Evolutionary conservation across 2,329 filamentous ascomycete species (phyloP), one percentile per base, ranked within the genome.

Genomic region (Coleophoma cylindrospora): DNA sequence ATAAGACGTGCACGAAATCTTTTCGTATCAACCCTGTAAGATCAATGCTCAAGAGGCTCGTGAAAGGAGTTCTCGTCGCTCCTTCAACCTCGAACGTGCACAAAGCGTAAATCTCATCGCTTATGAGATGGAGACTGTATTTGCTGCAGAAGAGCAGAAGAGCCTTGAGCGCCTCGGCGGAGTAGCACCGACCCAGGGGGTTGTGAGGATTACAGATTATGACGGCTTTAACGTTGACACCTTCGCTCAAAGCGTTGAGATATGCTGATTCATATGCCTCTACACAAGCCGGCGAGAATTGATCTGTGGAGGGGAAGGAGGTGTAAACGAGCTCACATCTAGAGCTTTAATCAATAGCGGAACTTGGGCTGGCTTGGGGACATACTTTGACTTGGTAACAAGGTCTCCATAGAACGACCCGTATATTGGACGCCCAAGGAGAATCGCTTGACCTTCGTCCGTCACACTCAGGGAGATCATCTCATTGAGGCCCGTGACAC

Each of bases 91-190:
- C 59, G 55, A 66, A 77, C 0, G 71, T 62, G 0, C 72, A 73
- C 14, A 74, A 57, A 3, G 73, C 74, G 55, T 77, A 77, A 22
- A 77, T 71, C 56, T 79, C 75, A 55, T 77, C 74, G 48, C 68
- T 70, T 54, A 77, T 68, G 22, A 77, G 57, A 52, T 77, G 74
- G 19, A 77, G 63, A 7, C 64, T 54, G 51, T 75, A 61, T 44
- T 67, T 66, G 43, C 69, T 58, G 50, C 74, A 77, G 32, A 77
- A 61, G 2, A 49, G 55, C 58, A 74, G 63, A 19, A 62, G 50
- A 10, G 48, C 59, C 48, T 48, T 57, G 17, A 66, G 54, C 1
- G 59, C 57, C 21, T 61, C 56, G 2, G 37, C 44, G 3, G 61
- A 41, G 54, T 57, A 60, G 36, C 57, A 61, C 5, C 48, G 51